Base-by-base conservation (phyloP, 192 early-diverging fungal species). In the Funneliformis mosseae region DNA sequence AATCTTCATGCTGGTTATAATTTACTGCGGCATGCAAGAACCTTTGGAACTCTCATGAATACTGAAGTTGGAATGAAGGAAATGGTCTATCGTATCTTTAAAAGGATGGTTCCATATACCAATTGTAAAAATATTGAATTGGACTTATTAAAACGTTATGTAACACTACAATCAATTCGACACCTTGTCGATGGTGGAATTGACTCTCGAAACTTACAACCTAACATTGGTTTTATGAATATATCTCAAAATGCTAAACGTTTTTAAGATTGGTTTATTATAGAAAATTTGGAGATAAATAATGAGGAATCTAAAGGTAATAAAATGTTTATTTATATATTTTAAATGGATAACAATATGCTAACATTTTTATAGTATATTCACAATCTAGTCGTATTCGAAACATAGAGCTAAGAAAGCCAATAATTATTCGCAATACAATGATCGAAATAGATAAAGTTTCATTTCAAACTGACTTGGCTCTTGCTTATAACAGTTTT, bases 81-180 rank as follows among this genome's bases (percentile, higher is more conserved):
- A 21, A 70, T 70, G 38, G 3, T 70, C 8, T 12, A 70, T 38
- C 0, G 3, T 0, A 33, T 70, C 38, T 70, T 70, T 70, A 70
- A 70, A 43, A 43, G n/a, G 14, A 42, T 70, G 9, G 28, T 70
- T 42, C 14, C 5, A 39, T 8, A 33, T 38, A 70, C 68, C 3
- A 70, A 70, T 70, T 38, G 9, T 10, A 70, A 70, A 1, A 70
- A 70, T 70, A 1, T 70, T 42, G 68, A 38, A 42, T 42, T 70
- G 0, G 68, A 70, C 0, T 38, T 70, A 21, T 42, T 70, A 43
- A 70, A 43, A 70, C 11, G 12, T 3, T 70, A 70, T 28, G 42
- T 3, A 42, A 70, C 68, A 16, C 5, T 70, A 8, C 68, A 70
- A 10, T 39, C 9, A 0, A 45, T 45, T 10, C 9, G 9, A 45